phyloP scores from a whole-genome alignment of 2,329 filamentous ascomycete genomes.

The Sclerotinia sclerotiorum region DNA sequence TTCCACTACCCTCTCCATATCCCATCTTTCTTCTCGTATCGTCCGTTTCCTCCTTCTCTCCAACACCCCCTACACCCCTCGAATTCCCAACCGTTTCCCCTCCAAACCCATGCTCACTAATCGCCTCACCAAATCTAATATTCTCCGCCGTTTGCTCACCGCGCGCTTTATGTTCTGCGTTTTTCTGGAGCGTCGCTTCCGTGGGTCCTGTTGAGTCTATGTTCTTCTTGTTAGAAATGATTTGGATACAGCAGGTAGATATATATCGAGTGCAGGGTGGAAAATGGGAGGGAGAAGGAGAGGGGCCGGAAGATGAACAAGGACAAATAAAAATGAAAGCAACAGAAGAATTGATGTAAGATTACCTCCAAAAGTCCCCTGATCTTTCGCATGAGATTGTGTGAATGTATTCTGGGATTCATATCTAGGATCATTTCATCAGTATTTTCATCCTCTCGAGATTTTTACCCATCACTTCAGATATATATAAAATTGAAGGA shows the following conservation, averaged over 20 bases:
- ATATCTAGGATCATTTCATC: slow-evolving; percentile 47
- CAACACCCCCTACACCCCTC: slow-evolving; percentile 38
- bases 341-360: slow-evolving; percentile 20
- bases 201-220: slow-evolving; percentile 24
- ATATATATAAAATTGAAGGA: no score
- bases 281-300: neutral
- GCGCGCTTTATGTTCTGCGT: slow-evolving; percentile 38
- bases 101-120: slow-evolving; percentile 56
- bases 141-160: slow-evolving; percentile 51
- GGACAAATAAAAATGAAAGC: neutral
- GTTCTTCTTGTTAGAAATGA: neutral
- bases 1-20: slow-evolving; percentile 53
- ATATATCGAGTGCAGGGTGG: no score
- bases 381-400: slow-evolving; percentile 51
- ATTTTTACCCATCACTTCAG: neutral
- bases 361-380: slow-evolving; percentile 54
- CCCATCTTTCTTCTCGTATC: slow-evolving; percentile 50
- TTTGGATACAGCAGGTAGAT: no score
- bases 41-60: slow-evolving; percentile 43
- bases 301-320: neutral
- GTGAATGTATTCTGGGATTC: slow-evolving; percentile 55
- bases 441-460: neutral
- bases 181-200: slow-evolving; percentile 22
- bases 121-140: slow-evolving; percentile 55
- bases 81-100: slow-evolving; percentile 48